Conservation (phyloP, 2,329 filamentous ascomycete species). For the Epicoccum sorghinum region DNA sequence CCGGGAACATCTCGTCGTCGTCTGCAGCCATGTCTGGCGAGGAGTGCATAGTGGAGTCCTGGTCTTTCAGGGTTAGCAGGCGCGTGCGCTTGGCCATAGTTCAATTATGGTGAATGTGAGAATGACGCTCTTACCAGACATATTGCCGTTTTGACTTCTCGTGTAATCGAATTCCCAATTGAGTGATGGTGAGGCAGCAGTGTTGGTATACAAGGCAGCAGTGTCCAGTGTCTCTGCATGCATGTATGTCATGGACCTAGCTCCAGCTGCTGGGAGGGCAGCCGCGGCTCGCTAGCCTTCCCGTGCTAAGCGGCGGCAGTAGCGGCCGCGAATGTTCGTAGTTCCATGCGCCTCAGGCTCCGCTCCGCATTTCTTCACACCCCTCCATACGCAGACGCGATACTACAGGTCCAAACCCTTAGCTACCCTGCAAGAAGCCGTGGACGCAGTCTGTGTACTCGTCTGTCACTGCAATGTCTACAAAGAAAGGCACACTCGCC, state of each 20-base stretch:
- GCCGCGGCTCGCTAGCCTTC: conserved; percentile 18
- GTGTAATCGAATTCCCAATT: background rate
- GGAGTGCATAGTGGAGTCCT: conserved; percentile 63
- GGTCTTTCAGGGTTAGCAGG: conserved; percentile 47
- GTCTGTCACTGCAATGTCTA: conserved; percentile 26
- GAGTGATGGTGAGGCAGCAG: conserved; percentile 4
- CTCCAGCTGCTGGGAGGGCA: conserved; percentile 7
- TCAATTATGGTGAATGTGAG: background rate
- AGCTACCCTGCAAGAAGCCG: background rate
- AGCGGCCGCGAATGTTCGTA: conserved; percentile 17
- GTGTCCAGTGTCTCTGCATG: too few species aligned
- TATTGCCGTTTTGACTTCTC: background rate
- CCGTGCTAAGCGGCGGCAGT: conserved; percentile 16
- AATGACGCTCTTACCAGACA: conserved; percentile 3
- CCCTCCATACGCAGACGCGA: conserved; percentile 8
- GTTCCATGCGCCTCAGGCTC: conserved; percentile 13
- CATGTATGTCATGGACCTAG: conserved; percentile 10
- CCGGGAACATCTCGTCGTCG: conserved; percentile 53
- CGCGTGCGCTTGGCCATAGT: conserved; percentile 22
- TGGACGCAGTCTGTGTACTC: background rate
- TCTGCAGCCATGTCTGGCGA: conserved; percentile 41
- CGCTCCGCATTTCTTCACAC: conserved; percentile 15
- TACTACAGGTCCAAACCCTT: background rate
- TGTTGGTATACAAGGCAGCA: too few species aligned
- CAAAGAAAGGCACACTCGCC: conserved; percentile 53